Evolutionary conservation across 768 basidiomycete species (phyloP).

Genomic region (Cystofilobasidium capitatum): DNA sequence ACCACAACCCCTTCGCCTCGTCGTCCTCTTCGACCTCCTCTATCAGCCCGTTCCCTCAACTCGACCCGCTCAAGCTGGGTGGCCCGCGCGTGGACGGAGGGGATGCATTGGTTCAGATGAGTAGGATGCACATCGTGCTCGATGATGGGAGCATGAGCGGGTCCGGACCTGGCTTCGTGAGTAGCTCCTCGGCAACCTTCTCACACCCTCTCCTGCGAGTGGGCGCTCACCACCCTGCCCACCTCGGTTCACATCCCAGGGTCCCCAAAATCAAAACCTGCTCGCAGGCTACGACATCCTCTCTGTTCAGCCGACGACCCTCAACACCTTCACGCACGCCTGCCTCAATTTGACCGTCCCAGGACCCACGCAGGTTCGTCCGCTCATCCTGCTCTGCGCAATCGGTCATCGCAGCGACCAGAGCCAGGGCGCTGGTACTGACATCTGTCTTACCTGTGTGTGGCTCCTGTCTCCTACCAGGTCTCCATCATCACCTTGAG

Average conservation of each 20-base stretch:
- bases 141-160: slow-evolving; percentile 67
- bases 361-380: slow-evolving; percentile 17
- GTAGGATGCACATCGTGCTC: slow-evolving; percentile 66
- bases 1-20: slow-evolving; percentile 54
- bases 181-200: slow-evolving; percentile 29
- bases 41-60: neutral
- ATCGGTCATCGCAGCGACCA: neutral
- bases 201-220: neutral
- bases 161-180: slow-evolving; percentile 65
- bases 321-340: slow-evolving; percentile 61
- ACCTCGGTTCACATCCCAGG: slow-evolving; percentile 43
- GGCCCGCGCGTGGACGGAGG: slow-evolving; percentile 42
- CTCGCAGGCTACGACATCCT: slow-evolving; percentile 66
- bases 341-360: slow-evolving; percentile 71
- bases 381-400: neutral
- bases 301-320: slow-evolving; percentile 62
- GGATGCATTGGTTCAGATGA: slow-evolving; percentile 47
- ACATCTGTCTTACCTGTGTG: slow-evolving; percentile 57
- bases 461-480: slow-evolving; percentile 92
- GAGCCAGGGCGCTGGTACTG: too few species aligned
- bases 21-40: neutral
- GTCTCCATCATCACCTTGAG: slow-evolving; percentile 49
- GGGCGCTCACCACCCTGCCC: neutral
- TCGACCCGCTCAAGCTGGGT: slow-evolving; percentile 17
- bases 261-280: slow-evolving; percentile 55